Percentiles rank a stretch among this genome's conserved stretches.
Conservation (phyloP, 2,329 filamentous ascomycete genomes). For the Arachnomyces sp. region DNA sequence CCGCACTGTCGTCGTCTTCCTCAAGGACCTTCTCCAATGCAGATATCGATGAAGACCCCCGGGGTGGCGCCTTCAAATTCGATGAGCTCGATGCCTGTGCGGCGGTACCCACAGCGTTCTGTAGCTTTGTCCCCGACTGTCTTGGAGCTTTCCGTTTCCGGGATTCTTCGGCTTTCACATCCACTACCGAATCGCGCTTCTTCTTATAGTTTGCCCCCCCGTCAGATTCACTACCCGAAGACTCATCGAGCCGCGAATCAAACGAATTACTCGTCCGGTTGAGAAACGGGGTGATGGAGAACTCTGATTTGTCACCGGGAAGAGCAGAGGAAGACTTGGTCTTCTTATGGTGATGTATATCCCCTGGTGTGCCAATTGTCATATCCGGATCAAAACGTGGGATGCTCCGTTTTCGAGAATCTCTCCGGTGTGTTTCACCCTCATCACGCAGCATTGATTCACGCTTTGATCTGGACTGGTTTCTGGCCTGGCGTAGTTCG, state of each 20-base stretch:
- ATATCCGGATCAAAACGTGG: slow-evolving; percentile 37
- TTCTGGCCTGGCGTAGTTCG: slow-evolving; percentile 61
- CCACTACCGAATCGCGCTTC: slow-evolving; percentile 2
- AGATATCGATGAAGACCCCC: slow-evolving; percentile 10
- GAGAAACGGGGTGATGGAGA: slow-evolving; percentile 90
- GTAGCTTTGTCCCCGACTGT: slow-evolving; percentile 1
- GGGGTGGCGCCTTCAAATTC: slow-evolving; percentile 7
- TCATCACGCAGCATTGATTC: slow-evolving; percentile 23
- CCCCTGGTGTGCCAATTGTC: slow-evolving; percentile 45
- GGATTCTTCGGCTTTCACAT: slow-evolving; percentile 7
- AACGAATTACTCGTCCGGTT: slow-evolving; percentile 60
- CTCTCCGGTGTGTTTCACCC: slow-evolving; percentile 18
- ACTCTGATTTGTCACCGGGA: slow-evolving; percentile 78
- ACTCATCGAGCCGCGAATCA: slow-evolving; percentile 14
- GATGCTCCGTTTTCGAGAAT: slow-evolving; percentile 34
- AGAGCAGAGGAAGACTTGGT: slow-evolving; percentile 49
- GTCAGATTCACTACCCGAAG: slow-evolving; percentile 19
- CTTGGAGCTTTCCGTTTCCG: slow-evolving; percentile 8
- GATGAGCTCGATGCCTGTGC: neutral
- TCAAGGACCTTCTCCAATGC: slow-evolving; percentile 6
- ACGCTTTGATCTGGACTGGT: slow-evolving; percentile 54
- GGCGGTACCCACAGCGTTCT: neutral
- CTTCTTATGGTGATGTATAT: slow-evolving; percentile 46
- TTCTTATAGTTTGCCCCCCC: slow-evolving; percentile 16
- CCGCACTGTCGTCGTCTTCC: slow-evolving; percentile 7